phyloP scores from a whole-genome alignment of 768 basidiomycete genomes.

The Termitomyces sp. region DNA sequence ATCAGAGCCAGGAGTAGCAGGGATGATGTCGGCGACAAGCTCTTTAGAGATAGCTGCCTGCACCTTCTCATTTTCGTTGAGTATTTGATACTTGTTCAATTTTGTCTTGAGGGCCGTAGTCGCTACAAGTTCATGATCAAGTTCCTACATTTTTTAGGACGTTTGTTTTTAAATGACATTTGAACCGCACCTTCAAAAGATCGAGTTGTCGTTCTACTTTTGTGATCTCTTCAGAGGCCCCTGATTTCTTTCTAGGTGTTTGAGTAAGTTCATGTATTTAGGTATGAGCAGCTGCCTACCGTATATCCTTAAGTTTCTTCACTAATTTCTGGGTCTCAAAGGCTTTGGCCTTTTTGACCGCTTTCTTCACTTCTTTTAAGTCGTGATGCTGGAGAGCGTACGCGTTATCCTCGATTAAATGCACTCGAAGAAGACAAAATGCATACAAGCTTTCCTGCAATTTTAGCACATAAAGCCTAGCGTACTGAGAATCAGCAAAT shows the following conservation, averaged over 20 bases:
- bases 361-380: slow-evolving; percentile 67
- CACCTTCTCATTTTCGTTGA: slow-evolving; percentile 49
- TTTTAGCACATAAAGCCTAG: slow-evolving; percentile 40
- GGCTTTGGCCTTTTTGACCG: slow-evolving; percentile 75
- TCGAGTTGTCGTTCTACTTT: slow-evolving; percentile 61
- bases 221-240: slow-evolving; percentile 33
- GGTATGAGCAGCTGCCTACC: slow-evolving; percentile 37
- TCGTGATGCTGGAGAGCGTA: slow-evolving; percentile 60
- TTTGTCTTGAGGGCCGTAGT: slow-evolving; percentile 67
- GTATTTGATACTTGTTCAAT: slow-evolving; percentile 65
- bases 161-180: slow-evolving; percentile 8
- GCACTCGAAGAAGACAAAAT: neutral
- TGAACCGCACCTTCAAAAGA: slow-evolving; percentile 54
- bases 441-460: slow-evolving; percentile 58
- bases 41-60: slow-evolving; percentile 43
- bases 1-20: slow-evolving; percentile 38
- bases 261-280: neutral
- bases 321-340: slow-evolving; percentile 83
- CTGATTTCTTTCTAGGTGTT: slow-evolving; percentile 30
- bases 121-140: slow-evolving; percentile 58
- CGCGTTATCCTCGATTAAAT: neutral
- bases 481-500: slow-evolving; percentile 13
- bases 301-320: slow-evolving; percentile 71
- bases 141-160: slow-evolving; percentile 35
- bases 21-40: slow-evolving; percentile 32